A percentile compares a stretch with the other conserved stretches of the same genome.
phyloP scores from a whole-genome alignment of 208 protist genomes.

The Acanthamoeba culbertsoni region DNA sequence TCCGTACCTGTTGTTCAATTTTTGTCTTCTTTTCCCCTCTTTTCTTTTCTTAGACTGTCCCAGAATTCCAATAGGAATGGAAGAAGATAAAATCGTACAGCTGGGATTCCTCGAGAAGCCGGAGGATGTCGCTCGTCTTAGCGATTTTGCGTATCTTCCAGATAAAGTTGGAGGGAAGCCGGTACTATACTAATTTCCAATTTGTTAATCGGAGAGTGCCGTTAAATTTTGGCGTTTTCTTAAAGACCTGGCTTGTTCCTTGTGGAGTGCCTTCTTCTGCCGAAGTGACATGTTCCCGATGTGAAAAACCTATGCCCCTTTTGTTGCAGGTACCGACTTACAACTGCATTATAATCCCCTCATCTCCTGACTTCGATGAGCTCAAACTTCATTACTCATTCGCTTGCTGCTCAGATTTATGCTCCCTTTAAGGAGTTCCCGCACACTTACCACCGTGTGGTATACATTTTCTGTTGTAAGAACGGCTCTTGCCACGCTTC shows the following conservation, averaged over 20 bases:
- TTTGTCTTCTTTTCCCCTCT: background rate
- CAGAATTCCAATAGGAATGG: background rate
- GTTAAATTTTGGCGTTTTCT: background rate
- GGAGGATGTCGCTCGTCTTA: background rate
- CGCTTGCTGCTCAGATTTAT: background rate
- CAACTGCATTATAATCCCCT: background rate
- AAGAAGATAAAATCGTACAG: background rate
- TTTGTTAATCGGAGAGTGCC: background rate
- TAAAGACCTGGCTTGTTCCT: background rate
- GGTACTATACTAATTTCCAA: background rate
- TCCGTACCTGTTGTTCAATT: background rate
- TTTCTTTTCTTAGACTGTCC: background rate
- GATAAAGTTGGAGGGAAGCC: constrained; percentile 20
- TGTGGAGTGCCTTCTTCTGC: background rate
- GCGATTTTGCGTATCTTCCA: background rate
- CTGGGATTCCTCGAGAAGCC: background rate
- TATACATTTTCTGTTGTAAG: constrained; percentile 11
- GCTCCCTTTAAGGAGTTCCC: constrained; percentile 8
- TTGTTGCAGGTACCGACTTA: background rate
- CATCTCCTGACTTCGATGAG: background rate
- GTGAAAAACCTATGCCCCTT: background rate
- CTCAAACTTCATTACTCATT: background rate
- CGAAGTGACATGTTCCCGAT: background rate
- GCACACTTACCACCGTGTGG: background rate
- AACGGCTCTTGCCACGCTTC: background rate